Evolutionary conservation across 805 yeast genomes (phyloP).

Genomic region (Komagataella kurtzmanii): DNA sequence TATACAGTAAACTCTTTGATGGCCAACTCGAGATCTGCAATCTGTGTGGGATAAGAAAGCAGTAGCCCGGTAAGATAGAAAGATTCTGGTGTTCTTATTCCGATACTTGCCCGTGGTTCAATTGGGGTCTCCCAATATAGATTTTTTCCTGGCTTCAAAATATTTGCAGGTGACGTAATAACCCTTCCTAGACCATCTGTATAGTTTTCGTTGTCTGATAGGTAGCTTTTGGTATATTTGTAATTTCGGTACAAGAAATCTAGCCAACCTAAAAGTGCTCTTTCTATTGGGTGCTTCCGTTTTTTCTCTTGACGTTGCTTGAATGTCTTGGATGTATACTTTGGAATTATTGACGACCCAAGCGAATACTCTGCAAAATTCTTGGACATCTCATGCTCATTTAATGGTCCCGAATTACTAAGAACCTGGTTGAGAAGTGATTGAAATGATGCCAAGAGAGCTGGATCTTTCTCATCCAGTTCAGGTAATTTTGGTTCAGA

Average conservation of each 20-base stretch:
- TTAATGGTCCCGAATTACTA: neutral
- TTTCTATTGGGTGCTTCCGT: neutral
- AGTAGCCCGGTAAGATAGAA: neutral
- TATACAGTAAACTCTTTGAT: neutral
- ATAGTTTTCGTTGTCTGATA: neutral
- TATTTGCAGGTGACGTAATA: constrained; percentile 2
- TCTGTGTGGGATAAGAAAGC: neutral
- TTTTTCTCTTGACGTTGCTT: neutral
- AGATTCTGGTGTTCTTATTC: neutral
- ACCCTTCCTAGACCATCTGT: constrained; percentile 1
- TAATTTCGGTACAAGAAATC: neutral
- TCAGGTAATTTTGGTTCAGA: neutral
- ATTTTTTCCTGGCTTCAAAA: constrained; percentile 1
- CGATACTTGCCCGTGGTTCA: neutral
- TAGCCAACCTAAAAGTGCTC: neutral
- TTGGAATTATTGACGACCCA: neutral
- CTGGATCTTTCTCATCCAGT: neutral
- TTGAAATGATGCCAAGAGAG: neutral
- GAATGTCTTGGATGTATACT: neutral
- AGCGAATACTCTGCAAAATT: neutral
- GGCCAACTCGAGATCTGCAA: neutral
- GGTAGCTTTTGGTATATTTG: constrained; percentile 1
- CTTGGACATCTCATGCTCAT: neutral
- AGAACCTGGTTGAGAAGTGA: neutral
- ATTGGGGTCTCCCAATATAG: constrained; percentile 1